Conservation (phyloP, 176 grass and related monocot genomes). For the Puccinellia tenuiflora region DNA sequence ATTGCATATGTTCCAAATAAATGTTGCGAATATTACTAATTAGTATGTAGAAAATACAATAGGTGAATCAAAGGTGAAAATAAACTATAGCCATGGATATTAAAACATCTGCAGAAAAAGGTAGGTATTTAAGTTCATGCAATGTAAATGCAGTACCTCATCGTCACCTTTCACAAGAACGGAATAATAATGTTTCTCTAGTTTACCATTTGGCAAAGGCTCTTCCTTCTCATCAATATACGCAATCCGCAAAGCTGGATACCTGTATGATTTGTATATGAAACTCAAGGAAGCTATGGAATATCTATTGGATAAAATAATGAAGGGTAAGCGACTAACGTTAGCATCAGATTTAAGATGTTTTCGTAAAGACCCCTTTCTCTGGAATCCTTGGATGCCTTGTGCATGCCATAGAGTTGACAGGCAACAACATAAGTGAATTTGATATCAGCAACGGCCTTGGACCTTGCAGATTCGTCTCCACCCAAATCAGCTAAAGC, state of each 20-base stretch:
- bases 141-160: slow-evolving; percentile 54
- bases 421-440: slow-evolving; percentile 82
- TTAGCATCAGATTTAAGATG: slow-evolving; percentile 69
- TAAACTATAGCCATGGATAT: not conserved
- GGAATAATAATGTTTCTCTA: slow-evolving; percentile 60
- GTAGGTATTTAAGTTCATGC: slow-evolving; percentile 18
- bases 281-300: slow-evolving; percentile 11
- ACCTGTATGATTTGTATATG: slow-evolving; percentile 37
- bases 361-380: slow-evolving; percentile 67
- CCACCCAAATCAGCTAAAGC: slow-evolving; percentile 32
- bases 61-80: not conserved
- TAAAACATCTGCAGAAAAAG: slow-evolving; percentile 3
- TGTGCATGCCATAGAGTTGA: slow-evolving; percentile 70
- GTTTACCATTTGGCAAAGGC: slow-evolving; percentile 30
- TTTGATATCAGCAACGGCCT: slow-evolving; percentile 61
- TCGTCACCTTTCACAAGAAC: slow-evolving; percentile 80
- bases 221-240: slow-evolving; percentile 74
- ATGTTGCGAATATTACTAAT: not conserved
- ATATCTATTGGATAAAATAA: slow-evolving; percentile 24
- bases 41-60: not conserved
- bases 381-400: slow-evolving; percentile 53
- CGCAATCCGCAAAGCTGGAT: slow-evolving; percentile 64
- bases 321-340: slow-evolving; percentile 25
- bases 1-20: slow-evolving; percentile 9
- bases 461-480: slow-evolving; percentile 23